Evolutionary conservation across 331 rosid species (phyloP).

Genomic region (Erythrophleum ivorense): DNA sequence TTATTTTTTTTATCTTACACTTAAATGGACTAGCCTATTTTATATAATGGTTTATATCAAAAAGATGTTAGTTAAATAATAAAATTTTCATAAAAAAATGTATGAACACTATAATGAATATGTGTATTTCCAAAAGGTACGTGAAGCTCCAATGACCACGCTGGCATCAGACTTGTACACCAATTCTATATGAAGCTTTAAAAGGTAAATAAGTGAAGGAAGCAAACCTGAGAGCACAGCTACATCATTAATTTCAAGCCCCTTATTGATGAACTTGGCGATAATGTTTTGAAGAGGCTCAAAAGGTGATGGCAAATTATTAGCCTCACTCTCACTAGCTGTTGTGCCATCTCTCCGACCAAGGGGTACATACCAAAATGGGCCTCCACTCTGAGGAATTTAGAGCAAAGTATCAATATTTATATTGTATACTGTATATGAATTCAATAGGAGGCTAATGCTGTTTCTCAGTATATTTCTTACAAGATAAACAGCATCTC

Average conservation of each 20-base stretch:
- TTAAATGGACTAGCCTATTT: no score
- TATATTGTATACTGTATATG: neutral
- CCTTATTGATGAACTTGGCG: conserved; percentile 69
- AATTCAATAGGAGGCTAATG: neutral
- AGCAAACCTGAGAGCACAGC: conserved; percentile 79
- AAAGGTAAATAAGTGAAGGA: neutral
- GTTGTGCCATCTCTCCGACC: conserved; percentile 90
- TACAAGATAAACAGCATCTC: conserved; percentile 83
- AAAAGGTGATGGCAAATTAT: conserved; percentile 79
- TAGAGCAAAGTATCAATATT: neutral
- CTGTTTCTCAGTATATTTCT: conserved; percentile 28
- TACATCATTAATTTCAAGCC: conserved; percentile 73
- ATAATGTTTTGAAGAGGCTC: conserved; percentile 71
- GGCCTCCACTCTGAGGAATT: conserved; percentile 61
- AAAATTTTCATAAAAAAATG: no score
- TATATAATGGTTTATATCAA: no score
- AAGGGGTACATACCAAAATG: conserved; percentile 70
- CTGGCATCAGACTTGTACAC: neutral
- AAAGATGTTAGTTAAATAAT: no score
- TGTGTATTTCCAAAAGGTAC: no score
- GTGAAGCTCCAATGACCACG: no score
- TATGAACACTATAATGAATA: no score
- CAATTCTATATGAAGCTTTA: neutral
- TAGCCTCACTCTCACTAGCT: conserved; percentile 65
- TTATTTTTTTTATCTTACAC: no score